These are phyloP conservation scores for Stachybotrys chartarum DNA, from an alignment of 2,329 filamentous ascomycete genomes.

Conservation along the genomic window DNA sequence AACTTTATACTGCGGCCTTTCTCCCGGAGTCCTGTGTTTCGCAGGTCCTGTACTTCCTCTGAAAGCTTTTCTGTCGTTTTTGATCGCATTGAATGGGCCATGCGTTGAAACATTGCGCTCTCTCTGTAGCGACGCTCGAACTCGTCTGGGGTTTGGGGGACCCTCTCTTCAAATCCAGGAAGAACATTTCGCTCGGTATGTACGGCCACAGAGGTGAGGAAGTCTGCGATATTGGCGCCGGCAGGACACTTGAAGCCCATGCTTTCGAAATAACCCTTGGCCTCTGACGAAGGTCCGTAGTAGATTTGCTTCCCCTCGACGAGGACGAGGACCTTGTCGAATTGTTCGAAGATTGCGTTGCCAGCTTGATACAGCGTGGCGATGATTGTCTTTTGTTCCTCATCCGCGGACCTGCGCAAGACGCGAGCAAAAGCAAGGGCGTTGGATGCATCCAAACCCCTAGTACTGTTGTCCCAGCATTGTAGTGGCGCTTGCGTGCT, in stretches of 20 bases:
- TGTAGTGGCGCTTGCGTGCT: conserved; percentile 43
- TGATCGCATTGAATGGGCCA: background rate
- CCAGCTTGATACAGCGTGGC: conserved; percentile 62
- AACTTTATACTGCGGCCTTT: background rate
- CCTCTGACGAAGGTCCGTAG: conserved; percentile 53
- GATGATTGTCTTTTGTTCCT: conserved; percentile 57
- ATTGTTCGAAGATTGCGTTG: conserved; percentile 55
- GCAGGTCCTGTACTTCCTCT: background rate
- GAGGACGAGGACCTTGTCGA: conserved; percentile 68
- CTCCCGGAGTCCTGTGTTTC: background rate
- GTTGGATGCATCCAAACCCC: conserved; percentile 63
- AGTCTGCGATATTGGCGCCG: conserved; percentile 56
- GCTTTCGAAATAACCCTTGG: conserved; percentile 58
- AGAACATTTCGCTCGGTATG: conserved; percentile 53
- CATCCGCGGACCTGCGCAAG: conserved; percentile 53
- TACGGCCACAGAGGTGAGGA: conserved; percentile 61
- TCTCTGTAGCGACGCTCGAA: conserved; percentile 36
- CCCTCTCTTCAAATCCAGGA: conserved; percentile 46
- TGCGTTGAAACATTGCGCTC: conserved; percentile 5
- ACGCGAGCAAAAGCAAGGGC: conserved; percentile 62
- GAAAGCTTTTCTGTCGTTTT: background rate
- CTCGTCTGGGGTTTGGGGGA: conserved; percentile 55
- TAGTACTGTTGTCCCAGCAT: conserved; percentile 64
- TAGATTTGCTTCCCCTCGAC: conserved; percentile 60
- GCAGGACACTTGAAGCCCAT: conserved; percentile 51